Conservation (phyloP, 2,329 filamentous ascomycete species). For the Diaporthe citri region DNA sequence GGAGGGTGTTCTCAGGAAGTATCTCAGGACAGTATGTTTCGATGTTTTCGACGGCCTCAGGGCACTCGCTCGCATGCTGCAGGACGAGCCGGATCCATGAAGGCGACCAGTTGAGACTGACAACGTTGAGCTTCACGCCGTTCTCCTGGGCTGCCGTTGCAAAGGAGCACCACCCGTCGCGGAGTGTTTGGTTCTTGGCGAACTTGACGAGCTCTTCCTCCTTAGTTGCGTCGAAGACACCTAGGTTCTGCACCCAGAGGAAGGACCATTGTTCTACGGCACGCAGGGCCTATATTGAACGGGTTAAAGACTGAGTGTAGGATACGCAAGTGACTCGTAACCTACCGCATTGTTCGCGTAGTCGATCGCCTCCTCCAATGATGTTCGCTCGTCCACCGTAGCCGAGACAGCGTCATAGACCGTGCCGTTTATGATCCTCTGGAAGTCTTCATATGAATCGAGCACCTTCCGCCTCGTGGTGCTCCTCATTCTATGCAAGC, state of each 20-base stretch:
- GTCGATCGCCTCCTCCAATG: background rate
- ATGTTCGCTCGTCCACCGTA: background rate
- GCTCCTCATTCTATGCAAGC: background rate
- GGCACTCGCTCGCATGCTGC: background rate
- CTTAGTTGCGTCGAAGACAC: background rate
- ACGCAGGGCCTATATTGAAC: background rate
- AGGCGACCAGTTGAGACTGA: constrained; percentile 18
- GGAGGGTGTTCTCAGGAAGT: background rate
- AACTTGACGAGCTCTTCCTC: background rate
- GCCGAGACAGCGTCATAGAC: constrained; percentile 21
- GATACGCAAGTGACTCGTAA: background rate
- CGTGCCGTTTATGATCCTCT: background rate
- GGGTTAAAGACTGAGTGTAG: background rate
- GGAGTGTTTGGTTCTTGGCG: constrained; percentile 12
- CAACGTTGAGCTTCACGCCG: background rate
- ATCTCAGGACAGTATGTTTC: constrained; percentile 16
- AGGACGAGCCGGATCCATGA: constrained; percentile 12
- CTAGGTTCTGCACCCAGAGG: constrained; percentile 18
- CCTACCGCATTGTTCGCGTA: constrained; percentile 5
- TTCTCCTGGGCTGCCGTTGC: background rate
- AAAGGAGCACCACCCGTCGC: constrained; percentile 1
- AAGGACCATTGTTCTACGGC: constrained; percentile 20
- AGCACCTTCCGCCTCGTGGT: background rate
- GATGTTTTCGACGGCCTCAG: background rate
- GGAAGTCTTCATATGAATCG: background rate